Evolutionary conservation across 306 rosid species (phyloP).

Genomic region (Malus fusca): DNA sequence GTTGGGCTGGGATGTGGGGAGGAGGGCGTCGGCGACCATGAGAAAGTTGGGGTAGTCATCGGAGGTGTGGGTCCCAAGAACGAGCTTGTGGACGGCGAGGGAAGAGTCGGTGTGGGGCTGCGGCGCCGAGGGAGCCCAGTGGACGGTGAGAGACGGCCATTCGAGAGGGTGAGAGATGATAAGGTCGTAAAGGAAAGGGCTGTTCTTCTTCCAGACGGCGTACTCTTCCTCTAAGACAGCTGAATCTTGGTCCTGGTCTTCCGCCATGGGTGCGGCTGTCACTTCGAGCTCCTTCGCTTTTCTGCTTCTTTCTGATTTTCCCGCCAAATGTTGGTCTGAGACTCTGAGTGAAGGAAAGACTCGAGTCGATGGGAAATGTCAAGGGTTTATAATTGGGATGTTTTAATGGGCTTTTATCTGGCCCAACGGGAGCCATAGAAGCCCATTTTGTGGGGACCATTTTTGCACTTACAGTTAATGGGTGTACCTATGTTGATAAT

Average conservation of each 20-base stretch:
- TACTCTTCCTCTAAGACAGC: conserved; percentile 63
- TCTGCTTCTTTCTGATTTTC: conserved; percentile 9
- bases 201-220: conserved; percentile 79
- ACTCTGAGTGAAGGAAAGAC: background rate
- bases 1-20: conserved; percentile 43
- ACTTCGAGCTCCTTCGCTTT: background rate
- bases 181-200: conserved; percentile 70
- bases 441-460: background rate
- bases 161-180: conserved; percentile 67
- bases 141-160: conserved; percentile 95
- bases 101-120: conserved; percentile 41
- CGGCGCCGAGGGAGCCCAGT: conserved; percentile 47
- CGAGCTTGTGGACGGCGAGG: conserved; percentile 53
- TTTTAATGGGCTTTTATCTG: background rate
- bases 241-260: conserved; percentile 16
- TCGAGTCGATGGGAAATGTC: background rate
- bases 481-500: too few species aligned
- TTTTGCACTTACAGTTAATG: too few species aligned
- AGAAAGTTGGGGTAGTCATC: conserved; percentile 58
- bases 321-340: conserved; percentile 18
- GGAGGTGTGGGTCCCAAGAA: conserved; percentile 83
- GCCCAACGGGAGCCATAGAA: background rate
- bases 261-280: conserved; percentile 32
- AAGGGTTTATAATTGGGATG: background rate
- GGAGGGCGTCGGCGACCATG: conserved; percentile 58